Evolutionary conservation across 2,329 filamentous ascomycete species (phyloP), one percentile per base, ranked within the genome.

Genomic region (Cephalotrichum gorgonifer): DNA sequence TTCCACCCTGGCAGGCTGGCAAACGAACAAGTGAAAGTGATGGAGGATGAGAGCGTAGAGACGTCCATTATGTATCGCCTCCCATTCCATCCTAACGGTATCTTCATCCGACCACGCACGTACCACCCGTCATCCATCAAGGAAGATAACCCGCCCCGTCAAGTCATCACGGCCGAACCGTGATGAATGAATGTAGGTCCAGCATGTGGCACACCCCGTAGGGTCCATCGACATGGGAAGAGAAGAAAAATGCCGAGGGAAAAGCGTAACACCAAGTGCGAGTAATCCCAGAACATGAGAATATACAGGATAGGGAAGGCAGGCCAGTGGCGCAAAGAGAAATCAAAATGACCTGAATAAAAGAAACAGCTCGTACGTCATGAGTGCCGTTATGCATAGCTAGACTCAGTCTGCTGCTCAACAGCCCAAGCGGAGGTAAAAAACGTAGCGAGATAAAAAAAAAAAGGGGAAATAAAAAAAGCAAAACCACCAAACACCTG

Each of bases 1-100:
- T 43, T 48, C 38, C 46, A 43, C 35, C 46, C 46, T 48, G 22
- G 46, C 46, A 25, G 27, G 38, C 46, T 20, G 41, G 41, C 20
- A 30, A 38, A 17, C 20, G 35, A 48, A 48, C 38, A 42, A 33
- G 44, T 8, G 22, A 35, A 33, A 38, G 33, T 22, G 35, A 6
- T 22, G 20, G n/a, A 27, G 4, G 23, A 15, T 15, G 11, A 42
- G 23, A 43, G 22, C 8, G 23, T n/a, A 39, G 30, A 48, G 38
- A 17, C 38, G 22, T 48, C 38, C 46, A 42, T 25, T 39, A 35
- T 31, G 46, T 20, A 42, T 23, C 39, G 22, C 25, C 27, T 17
- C 46, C 27, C 20, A 15, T 30, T 39, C 35, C 35, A 41, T 31
- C 28, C 39, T 25, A 38, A 42, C 43, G 46, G 46, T 48, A 48